Evolutionary conservation across 2,329 filamentous ascomycete genomes (phyloP).

Genomic region (Beauveria scarabaeidicola): DNA sequence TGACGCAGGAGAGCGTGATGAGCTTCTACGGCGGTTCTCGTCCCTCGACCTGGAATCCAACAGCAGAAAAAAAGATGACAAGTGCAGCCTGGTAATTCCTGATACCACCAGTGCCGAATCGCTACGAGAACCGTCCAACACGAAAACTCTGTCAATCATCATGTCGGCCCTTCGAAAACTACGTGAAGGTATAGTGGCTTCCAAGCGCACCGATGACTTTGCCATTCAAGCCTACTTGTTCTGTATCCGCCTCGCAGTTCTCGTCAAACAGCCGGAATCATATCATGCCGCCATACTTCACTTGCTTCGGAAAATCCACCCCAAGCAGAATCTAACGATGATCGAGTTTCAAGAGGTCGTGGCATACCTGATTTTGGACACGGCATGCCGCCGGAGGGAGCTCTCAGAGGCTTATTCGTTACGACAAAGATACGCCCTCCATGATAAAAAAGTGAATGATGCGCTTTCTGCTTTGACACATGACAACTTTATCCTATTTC

Average conservation of each 20-base stretch:
- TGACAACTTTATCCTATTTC: conserved; percentile 78
- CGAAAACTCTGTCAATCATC: conserved; percentile 62
- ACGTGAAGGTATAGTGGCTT: conserved; percentile 78
- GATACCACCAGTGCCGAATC: conserved; percentile 7
- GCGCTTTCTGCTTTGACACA: conserved; percentile 63
- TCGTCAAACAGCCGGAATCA: conserved; percentile 74
- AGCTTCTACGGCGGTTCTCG: conserved; percentile 67
- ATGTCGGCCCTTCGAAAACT: conserved; percentile 84
- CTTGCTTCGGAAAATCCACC: conserved; percentile 64
- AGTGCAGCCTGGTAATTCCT: not conserved
- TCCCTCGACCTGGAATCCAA: conserved; percentile 37
- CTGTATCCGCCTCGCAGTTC: conserved; percentile 74
- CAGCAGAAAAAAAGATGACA: not conserved
- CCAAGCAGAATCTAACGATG: conserved; percentile 55
- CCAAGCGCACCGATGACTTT: conserved; percentile 68
- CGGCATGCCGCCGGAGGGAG: conserved; percentile 74
- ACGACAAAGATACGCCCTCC: conserved; percentile 50
- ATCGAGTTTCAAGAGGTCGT: conserved; percentile 72
- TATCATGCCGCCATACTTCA: conserved; percentile 84
- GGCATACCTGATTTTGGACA: conserved; percentile 75
- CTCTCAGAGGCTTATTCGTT: conserved; percentile 64
- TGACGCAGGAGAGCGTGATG: conserved; percentile 58
- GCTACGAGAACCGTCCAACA: conserved; percentile 27
- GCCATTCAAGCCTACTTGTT: conserved; percentile 87
- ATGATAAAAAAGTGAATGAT: conserved; percentile 59